Evolutionary conservation across 352 stramenopile species (phyloP).

Genomic region (Phytopythium helicoides): DNA sequence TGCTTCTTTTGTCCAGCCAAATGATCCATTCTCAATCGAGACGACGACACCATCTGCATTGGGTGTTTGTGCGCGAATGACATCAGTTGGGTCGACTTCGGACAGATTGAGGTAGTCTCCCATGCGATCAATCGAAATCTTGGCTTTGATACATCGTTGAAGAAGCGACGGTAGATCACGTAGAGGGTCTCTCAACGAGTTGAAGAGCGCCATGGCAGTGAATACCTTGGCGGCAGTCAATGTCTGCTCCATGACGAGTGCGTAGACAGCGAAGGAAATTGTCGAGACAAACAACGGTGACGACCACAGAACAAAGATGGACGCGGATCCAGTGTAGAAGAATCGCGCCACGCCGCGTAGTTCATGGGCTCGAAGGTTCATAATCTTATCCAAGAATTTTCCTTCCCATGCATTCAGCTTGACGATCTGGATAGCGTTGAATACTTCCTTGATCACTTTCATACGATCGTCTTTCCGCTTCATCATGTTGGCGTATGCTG

Average conservation of each 20-base stretch:
- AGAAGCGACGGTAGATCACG: conserved; percentile 31
- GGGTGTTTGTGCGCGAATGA: conserved; percentile 6
- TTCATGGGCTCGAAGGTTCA: conserved; percentile 51
- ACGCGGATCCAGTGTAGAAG: conserved; percentile 41
- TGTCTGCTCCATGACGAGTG: conserved; percentile 27
- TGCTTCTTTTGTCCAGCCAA: conserved; percentile 7
- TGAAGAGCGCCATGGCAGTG: conserved; percentile 50
- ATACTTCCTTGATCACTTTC: conserved; percentile 89
- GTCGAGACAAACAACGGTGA: conserved; percentile 44
- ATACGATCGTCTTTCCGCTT: conserved; percentile 84
- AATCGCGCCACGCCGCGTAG: conserved; percentile 48
- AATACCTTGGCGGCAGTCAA: conserved; percentile 56
- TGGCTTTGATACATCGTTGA: conserved; percentile 36
- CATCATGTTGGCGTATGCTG: conserved; percentile 76
- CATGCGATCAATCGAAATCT: conserved; percentile 37
- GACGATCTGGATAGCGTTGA: conserved; percentile 92
- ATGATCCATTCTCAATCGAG: conserved; percentile 18
- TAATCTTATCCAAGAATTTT: conserved; percentile 55
- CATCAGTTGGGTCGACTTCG: conserved; percentile 28
- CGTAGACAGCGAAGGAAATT: conserved; percentile 42
- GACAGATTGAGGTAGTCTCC: conserved; percentile 25
- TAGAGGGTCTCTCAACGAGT: conserved; percentile 35
- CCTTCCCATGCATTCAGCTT: conserved; percentile 96
- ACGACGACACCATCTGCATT: conserved; percentile 15
- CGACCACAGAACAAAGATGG: conserved; percentile 57